Evolutionary conservation across 495 filamentous ascomycete genomes (phyloP), one percentile per base, ranked within the genome.

Genomic region (Podospora didyma): DNA sequence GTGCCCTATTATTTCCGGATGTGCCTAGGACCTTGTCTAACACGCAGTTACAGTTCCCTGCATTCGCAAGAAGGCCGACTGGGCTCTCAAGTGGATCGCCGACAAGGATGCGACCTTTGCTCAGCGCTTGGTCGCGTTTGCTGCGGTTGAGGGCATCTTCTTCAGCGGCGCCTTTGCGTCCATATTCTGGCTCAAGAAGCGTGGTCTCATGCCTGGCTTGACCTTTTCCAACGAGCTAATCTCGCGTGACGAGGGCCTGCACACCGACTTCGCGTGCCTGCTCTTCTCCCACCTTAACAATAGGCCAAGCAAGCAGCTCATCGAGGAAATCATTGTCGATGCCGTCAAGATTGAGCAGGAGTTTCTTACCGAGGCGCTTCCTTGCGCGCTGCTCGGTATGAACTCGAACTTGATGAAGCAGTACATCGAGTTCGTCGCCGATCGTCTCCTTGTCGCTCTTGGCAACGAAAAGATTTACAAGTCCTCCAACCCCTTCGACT

Each of bases 141-240:
- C 94, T 55, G 95, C 93, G 47, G 91, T 98, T 54, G 94, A 98
- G 78, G 94, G 94, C 71, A 97, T 98, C 79, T 98, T 98, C 87
- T 98, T 98, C 86, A 90, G 85, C 67, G 95, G 94, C 63, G 96
- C 94, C n/a, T 98, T 98, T 63, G 95, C 94, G 4, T 94, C 94
- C 56, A 96, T 98, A 76, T 98, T 98, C 85, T 98, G 94, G 94
- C 82, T 98, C 69, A 98, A 98, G 89, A 98, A 98, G 86, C 95
- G 94, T 71, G 94, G 94, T 59, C 84, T 98, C 60, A 98, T 98
- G 94, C 87, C 94, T 54, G 94, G 94, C 62, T 85, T 98, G 31
- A 96, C 94, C 55, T 98, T 98, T 83, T 97, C 92, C 66, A 98
- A 98, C 80, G 94, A 98, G 80, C 87, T 98, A 65, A 98, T 98